Conservation (phyloP, 2,329 filamentous ascomycete genomes). For the Paecilomyces variotii region DNA sequence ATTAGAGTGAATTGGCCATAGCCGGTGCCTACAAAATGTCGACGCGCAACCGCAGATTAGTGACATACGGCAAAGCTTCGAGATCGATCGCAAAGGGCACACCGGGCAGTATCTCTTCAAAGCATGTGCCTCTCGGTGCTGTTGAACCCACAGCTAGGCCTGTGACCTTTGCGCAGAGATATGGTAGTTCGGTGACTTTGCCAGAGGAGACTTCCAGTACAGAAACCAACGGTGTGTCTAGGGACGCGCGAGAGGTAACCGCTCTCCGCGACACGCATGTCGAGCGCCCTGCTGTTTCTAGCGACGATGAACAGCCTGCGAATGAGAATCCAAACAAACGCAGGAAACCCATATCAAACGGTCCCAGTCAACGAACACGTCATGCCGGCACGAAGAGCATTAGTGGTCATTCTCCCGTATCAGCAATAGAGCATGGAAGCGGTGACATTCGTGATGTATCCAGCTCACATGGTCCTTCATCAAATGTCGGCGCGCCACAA, state of each 20-base stretch:
- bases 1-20: not conserved
- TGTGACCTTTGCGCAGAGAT: not conserved
- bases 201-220: too few relatives aligned
- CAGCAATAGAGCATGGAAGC: not conserved
- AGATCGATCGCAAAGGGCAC: slow-evolving; percentile 1
- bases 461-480: not conserved
- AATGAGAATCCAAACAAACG: not conserved
- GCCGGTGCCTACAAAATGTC: slow-evolving; percentile 7
- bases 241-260: not conserved
- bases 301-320: not conserved
- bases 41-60: slow-evolving; percentile 20
- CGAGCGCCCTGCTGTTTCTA: not conserved
- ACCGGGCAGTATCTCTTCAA: not conserved
- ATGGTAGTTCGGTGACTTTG: not conserved
- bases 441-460: not conserved
- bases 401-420: not conserved
- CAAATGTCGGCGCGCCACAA: not conserved
- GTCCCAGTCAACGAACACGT: not conserved
- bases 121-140: not conserved
- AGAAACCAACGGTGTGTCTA: not conserved
- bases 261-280: not conserved
- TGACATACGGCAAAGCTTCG: slow-evolving; percentile 31
- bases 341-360: not conserved
- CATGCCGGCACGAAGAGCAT: not conserved
- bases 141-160: not conserved